Percentiles rank a stretch among this genome's conserved stretches.
Evolutionary conservation across 148 eudicot species (phyloP).

Genomic region (Talinum fruticosum): DNA sequence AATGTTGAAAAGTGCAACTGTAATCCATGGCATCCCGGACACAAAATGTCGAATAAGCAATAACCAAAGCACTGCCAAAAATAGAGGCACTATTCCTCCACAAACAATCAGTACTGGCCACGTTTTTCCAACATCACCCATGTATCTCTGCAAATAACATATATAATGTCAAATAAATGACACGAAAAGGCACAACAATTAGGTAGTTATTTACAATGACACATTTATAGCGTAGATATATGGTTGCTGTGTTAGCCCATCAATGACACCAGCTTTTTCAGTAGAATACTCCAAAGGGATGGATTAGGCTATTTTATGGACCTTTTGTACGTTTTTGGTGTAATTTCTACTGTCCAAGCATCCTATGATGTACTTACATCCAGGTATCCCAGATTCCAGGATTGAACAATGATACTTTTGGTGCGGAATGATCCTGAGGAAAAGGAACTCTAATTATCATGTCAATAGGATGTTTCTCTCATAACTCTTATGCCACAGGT

Average conservation of each 20-base stretch:
- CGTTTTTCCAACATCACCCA: constrained; percentile 87
- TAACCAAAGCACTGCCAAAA: constrained; percentile 84
- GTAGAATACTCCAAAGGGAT: neutral
- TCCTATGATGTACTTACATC: neutral
- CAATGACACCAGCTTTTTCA: neutral
- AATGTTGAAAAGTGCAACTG: constrained; percentile 74
- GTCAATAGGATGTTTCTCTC: neutral
- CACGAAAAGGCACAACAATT: neutral
- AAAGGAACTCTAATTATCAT: neutral
- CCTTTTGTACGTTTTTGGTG: neutral
- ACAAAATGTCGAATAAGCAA: constrained; percentile 89
- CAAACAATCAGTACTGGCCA: constrained; percentile 93
- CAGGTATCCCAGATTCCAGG: neutral
- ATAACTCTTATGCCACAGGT: neutral
- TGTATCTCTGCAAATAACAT: constrained; percentile 78
- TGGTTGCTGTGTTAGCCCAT: neutral
- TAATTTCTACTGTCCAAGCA: neutral
- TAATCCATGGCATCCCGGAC: constrained; percentile 96
- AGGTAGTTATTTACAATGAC: neutral
- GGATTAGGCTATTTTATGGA: neutral
- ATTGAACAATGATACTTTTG: neutral
- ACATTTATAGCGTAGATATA: neutral
- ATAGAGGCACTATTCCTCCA: constrained; percentile 87
- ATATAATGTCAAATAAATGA: neutral
- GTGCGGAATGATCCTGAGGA: neutral